phyloP scores from a whole-genome alignment of 2,329 filamentous ascomycete species.

The Fusarium stilboides region DNA sequence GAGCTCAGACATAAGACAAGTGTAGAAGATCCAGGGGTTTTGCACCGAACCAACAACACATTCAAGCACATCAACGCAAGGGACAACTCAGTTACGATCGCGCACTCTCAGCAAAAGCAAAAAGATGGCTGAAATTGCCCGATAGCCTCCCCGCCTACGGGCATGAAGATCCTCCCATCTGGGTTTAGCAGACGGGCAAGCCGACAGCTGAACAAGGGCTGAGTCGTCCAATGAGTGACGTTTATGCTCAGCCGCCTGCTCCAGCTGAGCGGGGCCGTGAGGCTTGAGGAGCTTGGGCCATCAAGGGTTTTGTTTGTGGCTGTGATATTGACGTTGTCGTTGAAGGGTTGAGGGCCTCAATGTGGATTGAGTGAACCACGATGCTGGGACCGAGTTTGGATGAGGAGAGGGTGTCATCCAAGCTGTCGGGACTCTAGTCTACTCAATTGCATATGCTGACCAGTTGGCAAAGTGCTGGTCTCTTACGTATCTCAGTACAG shows the following conservation, averaged over 20 bases:
- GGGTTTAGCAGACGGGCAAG: slow-evolving; percentile 47
- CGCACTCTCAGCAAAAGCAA: background rate
- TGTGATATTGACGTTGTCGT: slow-evolving; percentile 7
- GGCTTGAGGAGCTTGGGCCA: slow-evolving; percentile 45
- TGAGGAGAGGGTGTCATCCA: slow-evolving; percentile 12
- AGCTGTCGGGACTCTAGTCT: slow-evolving; percentile 12
- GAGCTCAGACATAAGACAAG: background rate
- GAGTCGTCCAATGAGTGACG: slow-evolving; percentile 32
- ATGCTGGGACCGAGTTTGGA: slow-evolving; percentile 12
- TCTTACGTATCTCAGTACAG: background rate
- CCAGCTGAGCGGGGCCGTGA: slow-evolving; percentile 25
- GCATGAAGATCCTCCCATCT: slow-evolving; percentile 42
- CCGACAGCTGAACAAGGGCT: slow-evolving; percentile 49
- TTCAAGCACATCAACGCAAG: slow-evolving; percentile 6
- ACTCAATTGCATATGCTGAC: background rate
- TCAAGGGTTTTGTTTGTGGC: slow-evolving; percentile 22
- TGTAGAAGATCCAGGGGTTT: background rate
- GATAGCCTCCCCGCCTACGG: slow-evolving; percentile 36
- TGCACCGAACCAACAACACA: background rate
- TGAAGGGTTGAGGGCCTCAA: slow-evolving; percentile 19
- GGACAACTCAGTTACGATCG: background rate
- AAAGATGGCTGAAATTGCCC: slow-evolving; percentile 43
- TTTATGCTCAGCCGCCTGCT: slow-evolving; percentile 26
- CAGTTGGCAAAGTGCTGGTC: background rate
- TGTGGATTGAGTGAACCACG: slow-evolving; percentile 9